These are phyloP conservation scores for Centella asiatica DNA, from an alignment of 129 eudicot species.

Conservation along the genomic window DNA sequence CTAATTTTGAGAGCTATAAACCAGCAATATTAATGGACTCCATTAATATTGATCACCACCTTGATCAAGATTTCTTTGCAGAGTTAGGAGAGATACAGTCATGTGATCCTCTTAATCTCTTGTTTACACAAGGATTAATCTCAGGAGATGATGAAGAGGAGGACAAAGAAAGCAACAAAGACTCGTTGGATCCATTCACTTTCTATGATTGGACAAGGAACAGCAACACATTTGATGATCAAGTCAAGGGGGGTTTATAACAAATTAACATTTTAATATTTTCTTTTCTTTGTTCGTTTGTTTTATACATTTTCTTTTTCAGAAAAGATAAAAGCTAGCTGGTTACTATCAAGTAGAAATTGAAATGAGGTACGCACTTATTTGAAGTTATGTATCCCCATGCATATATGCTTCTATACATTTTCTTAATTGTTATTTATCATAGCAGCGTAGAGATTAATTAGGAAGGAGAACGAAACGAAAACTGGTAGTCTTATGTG, in stretches of 20 bases:
- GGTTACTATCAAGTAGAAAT: too few relatives aligned
- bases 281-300: too few relatives aligned
- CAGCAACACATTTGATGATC: slow-evolving; percentile 10
- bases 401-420: too few relatives aligned
- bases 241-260: slow-evolving; percentile 25
- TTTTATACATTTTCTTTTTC: too few relatives aligned
- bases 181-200: slow-evolving; percentile 70
- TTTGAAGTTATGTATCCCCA: too few relatives aligned
- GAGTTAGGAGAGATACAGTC: slow-evolving; percentile 68
- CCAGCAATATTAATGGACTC: slow-evolving; percentile 35
- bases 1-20: slow-evolving; percentile 30
- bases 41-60: slow-evolving; percentile 19
- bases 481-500: too few relatives aligned
- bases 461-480: not conserved
- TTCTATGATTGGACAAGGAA: slow-evolving; percentile 43
- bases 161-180: slow-evolving; percentile 30
- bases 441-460: not conserved
- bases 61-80: slow-evolving; percentile 60
- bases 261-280: too few relatives aligned
- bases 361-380: too few relatives aligned
- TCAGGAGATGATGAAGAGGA: slow-evolving; percentile 42
- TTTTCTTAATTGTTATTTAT: not conserved
- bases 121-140: slow-evolving; percentile 52
- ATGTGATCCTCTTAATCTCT: slow-evolving; percentile 62
- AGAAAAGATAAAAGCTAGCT: too few relatives aligned